phyloP scores from a whole-genome alignment of 257 asterid species.

The Primulina tabacum region DNA sequence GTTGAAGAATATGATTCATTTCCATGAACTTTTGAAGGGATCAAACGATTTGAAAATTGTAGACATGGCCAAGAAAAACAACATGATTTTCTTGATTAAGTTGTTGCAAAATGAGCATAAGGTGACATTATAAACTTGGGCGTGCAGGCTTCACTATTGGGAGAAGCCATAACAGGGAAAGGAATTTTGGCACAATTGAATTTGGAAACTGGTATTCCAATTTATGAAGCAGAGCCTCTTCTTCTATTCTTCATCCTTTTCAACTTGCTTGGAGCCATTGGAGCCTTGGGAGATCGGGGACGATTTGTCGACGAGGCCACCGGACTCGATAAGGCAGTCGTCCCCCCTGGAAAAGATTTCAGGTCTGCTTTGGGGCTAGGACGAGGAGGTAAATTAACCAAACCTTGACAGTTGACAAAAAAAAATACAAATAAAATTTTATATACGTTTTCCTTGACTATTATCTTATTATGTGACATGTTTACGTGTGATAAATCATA shows the following conservation, averaged over 20 bases:
- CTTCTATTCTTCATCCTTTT: conserved; percentile 83
- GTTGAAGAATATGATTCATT: too few relatives aligned
- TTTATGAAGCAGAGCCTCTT: conserved; percentile 60
- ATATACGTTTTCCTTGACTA: too few relatives aligned
- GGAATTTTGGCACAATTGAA: conserved; percentile 59
- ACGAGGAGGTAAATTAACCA: conserved; percentile 38
- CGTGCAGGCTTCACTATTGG: conserved; percentile 61
- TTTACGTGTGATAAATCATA: too few relatives aligned
- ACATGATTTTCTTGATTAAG: background rate
- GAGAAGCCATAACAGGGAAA: conserved; percentile 93
- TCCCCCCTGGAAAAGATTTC: conserved; percentile 74
- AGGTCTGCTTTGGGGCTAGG: conserved; percentile 72
- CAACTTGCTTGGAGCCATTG: conserved; percentile 94
- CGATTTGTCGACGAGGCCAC: conserved; percentile 76
- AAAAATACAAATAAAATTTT: too few relatives aligned
- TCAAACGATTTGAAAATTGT: too few relatives aligned
- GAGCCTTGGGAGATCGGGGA: conserved; percentile 96
- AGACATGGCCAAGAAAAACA: background rate
- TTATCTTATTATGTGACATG: too few relatives aligned
- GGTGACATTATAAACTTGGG: background rate
- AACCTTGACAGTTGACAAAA: too few relatives aligned
- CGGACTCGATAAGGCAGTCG: conserved; percentile 68
- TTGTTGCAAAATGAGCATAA: background rate
- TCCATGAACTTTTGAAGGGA: too few relatives aligned
- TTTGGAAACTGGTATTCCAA: conserved; percentile 37